These are phyloP conservation scores for Phytophthora sp. DNA, from an alignment of 352 stramenopile species.

Conservation along the genomic window DNA sequence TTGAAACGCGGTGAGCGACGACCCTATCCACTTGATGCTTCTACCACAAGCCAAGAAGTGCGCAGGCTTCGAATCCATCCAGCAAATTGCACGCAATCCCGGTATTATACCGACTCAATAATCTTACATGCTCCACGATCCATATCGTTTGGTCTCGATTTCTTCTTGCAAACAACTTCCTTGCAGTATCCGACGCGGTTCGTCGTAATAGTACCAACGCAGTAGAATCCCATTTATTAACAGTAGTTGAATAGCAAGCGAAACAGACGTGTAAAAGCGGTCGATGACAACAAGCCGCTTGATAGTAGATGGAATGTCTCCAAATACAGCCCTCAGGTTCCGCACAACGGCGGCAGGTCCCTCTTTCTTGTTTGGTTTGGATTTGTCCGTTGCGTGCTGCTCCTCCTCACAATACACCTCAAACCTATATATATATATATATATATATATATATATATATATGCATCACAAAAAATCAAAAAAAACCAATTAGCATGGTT, in stretches of 20 bases:
- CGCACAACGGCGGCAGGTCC: neutral
- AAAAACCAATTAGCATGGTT: too few relatives aligned
- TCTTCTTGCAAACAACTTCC: neutral
- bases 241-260: neutral
- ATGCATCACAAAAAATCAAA: neutral
- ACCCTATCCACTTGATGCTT: slow-evolving; percentile 8
- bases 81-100: neutral
- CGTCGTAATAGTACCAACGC: neutral
- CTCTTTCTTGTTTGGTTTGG: neutral
- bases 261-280: neutral
- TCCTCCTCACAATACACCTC: neutral
- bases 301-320: neutral
- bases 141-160: neutral
- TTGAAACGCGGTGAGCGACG: slow-evolving; percentile 4
- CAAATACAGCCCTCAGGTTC: neutral
- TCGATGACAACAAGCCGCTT: neutral
- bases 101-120: neutral
- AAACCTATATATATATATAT: neutral
- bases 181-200: neutral
- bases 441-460: neutral
- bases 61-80: neutral
- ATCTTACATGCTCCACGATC: neutral
- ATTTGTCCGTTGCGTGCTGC: neutral
- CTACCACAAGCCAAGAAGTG: neutral
- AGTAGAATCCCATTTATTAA: neutral